A percentile compares a stretch with the other conserved stretches of the same genome.
Evolutionary conservation across 768 basidiomycete species (phyloP).

Genomic region (Boletellus emodensis): DNA sequence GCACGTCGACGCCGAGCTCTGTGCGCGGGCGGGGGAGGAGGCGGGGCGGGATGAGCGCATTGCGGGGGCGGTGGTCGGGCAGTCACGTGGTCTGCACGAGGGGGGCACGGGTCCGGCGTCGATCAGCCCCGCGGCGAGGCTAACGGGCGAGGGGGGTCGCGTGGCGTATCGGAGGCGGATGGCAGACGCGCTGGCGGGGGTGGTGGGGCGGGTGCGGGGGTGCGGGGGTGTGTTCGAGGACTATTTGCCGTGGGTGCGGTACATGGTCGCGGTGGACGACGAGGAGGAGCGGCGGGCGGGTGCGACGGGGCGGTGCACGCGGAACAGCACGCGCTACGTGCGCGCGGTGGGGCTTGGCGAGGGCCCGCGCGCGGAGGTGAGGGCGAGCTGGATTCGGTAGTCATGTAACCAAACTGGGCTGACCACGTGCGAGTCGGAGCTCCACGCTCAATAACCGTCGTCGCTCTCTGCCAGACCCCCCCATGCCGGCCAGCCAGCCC

Average conservation of each 20-base stretch:
- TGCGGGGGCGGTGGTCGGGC: slow-evolving; percentile 41
- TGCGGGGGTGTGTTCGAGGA: slow-evolving; percentile 50
- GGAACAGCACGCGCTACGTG: slow-evolving; percentile 48
- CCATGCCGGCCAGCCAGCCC: slow-evolving; percentile 21
- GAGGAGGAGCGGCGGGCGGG: slow-evolving; percentile 18
- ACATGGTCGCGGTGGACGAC: slow-evolving; percentile 68
- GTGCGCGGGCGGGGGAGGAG: slow-evolving; percentile 7
- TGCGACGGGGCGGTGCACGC: slow-evolving; percentile 43
- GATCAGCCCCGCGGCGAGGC: slow-evolving; percentile 29
- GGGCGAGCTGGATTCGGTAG: background rate
- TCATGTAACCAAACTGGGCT: background rate
- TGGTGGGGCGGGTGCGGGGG: slow-evolving; percentile 38
- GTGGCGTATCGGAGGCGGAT: slow-evolving; percentile 43
- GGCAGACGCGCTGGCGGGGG: slow-evolving; percentile 43
- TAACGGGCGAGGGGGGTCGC: slow-evolving; percentile 22
- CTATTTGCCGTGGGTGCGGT: slow-evolving; percentile 63
- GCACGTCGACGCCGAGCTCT: slow-evolving; percentile 50
- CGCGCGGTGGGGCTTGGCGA: slow-evolving; percentile 30
- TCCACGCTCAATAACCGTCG: background rate
- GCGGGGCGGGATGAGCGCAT: slow-evolving; percentile 46
- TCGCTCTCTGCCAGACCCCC: background rate
- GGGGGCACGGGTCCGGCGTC: slow-evolving; percentile 30
- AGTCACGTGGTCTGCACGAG: slow-evolving; percentile 44
- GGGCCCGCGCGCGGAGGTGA: too few relatives aligned
- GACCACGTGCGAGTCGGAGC: too few relatives aligned